Evolutionary conservation across 805 yeast genomes (phyloP), one percentile per base, ranked within the genome.

Genomic region (Huiozyma naganishii): DNA sequence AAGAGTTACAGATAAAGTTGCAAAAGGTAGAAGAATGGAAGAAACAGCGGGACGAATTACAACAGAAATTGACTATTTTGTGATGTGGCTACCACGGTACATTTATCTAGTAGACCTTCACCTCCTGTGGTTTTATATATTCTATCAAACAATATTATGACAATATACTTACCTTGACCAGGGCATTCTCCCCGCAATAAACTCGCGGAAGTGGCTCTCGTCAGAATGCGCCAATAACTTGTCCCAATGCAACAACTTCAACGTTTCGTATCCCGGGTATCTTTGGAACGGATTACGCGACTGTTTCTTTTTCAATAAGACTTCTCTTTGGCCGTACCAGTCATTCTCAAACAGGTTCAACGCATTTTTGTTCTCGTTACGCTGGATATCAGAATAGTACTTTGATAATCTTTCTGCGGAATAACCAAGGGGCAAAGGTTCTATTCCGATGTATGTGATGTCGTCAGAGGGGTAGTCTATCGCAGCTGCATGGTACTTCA

Each of bases 1-100:
- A 73, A 33, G 78, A 73, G 39, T 68, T 88, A 46, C 75, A 79
- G 53, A 64, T 63, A 23, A 80, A 83, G 55, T 68, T 88, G 48
- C 64, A 72, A 13, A 72, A 74, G 42, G 80, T 81, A 17, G 73
- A 74, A 11, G 63, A 66, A 32, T 71, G 88, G 77, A 78, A 77
- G 55, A 46, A 55, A 32, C 74, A 94, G 44, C 76, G 81, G 52
- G 61, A 61, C 1, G 79, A 79, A 48, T 70, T 88, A 41, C 80
- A 73, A 45, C 53, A 43, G 27, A 53, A 50, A 42, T 48, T 59
- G n/a, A 54, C 54, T 34, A 48, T 54, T 32, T 54, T 42, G 65
- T 76, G 41, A 45, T 17, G 23, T 17, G 23, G 2, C 23, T 17
- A 27, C 7, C 6, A 4, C 23, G 3, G 8, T 23, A 13, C n/a